These are phyloP conservation scores for Dioscorea cayenensis DNA, from an alignment of 116 monocot genomes.

Conservation along the genomic window DNA sequence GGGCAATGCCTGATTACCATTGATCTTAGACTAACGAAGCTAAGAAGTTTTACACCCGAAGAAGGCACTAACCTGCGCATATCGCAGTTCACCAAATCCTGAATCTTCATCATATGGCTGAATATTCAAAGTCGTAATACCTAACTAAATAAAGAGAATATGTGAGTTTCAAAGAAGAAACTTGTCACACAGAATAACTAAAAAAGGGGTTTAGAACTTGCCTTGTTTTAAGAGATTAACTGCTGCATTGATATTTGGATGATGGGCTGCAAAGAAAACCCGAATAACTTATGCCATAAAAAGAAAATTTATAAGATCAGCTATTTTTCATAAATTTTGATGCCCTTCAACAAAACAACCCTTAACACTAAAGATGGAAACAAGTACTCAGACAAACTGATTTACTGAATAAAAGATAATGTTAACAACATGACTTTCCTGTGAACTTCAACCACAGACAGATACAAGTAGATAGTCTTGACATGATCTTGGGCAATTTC, in stretches of 20 bases:
- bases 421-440: not conserved
- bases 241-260: slow-evolving; percentile 84
- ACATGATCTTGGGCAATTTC: too few species aligned
- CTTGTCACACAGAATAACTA: not conserved
- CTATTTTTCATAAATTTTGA: not conserved
- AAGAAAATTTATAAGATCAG: not conserved
- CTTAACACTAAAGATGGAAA: not conserved
- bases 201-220: slow-evolving; percentile 9
- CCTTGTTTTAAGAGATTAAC: slow-evolving; percentile 79
- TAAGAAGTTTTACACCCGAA: not conserved
- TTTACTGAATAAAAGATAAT: not conserved
- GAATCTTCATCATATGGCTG: slow-evolving; percentile 82
- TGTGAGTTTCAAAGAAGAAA: slow-evolving; percentile 7
- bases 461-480: too few species aligned
- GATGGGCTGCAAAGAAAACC: slow-evolving; percentile 64
- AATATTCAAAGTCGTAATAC: slow-evolving; percentile 57
- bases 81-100: slow-evolving; percentile 83
- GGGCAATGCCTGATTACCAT: too few species aligned
- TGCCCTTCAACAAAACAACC: too few species aligned
- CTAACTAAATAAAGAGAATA: slow-evolving; percentile 22
- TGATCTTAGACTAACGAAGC: not conserved
- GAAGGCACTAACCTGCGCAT: slow-evolving; percentile 69
- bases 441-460: not conserved
- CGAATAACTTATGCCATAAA: slow-evolving; percentile 4
- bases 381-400: not conserved